Conservation (phyloP, 2,329 filamentous ascomycete species). For the Huntiella moniliformis region DNA sequence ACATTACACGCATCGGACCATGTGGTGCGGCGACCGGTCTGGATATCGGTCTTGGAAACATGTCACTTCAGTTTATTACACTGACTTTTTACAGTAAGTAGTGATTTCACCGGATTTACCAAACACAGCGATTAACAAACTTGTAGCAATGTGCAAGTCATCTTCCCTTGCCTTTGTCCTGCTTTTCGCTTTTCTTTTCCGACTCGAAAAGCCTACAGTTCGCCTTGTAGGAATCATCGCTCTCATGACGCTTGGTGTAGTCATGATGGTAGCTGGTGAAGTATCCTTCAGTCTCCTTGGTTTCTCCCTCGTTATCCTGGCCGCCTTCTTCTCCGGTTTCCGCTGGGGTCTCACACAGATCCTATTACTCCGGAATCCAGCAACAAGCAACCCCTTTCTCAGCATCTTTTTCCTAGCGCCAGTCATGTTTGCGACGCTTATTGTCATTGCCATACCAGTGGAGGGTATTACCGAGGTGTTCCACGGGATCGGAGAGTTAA, state of each 20-base stretch:
- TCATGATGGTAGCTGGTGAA: slow-evolving; percentile 98
- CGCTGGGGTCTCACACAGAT: slow-evolving; percentile 98
- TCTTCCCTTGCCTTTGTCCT: slow-evolving; percentile 90
- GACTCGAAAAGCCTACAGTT: slow-evolving; percentile 72
- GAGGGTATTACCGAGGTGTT: slow-evolving; percentile 57
- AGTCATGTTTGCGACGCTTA: slow-evolving; percentile 76
- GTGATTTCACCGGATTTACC: not conserved
- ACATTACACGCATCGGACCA: slow-evolving; percentile 75
- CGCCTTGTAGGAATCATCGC: slow-evolving; percentile 73
- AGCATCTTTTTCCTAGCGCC: slow-evolving; percentile 96
- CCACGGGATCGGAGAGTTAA: slow-evolving; percentile 45
- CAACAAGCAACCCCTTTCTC: slow-evolving; percentile 89
- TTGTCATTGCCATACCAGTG: slow-evolving; percentile 65
- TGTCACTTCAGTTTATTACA: slow-evolving; percentile 86
- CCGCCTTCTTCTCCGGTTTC: slow-evolving; percentile 89
- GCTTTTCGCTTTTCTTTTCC: slow-evolving; percentile 84
- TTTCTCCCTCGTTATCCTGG: slow-evolving; percentile 81
- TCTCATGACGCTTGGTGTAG: slow-evolving; percentile 78
- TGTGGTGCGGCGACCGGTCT: slow-evolving; percentile 85
- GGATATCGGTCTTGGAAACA: slow-evolving; percentile 91
- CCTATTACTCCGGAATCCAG: slow-evolving; percentile 77
- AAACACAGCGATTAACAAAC: slow-evolving; percentile 13
- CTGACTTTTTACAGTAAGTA: slow-evolving; percentile 80
- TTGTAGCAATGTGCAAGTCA: slow-evolving; percentile 85
- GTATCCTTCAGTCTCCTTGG: slow-evolving; percentile 72